Evolutionary conservation across 805 yeast genomes (phyloP).

Genomic region (Candida peoriensis): DNA sequence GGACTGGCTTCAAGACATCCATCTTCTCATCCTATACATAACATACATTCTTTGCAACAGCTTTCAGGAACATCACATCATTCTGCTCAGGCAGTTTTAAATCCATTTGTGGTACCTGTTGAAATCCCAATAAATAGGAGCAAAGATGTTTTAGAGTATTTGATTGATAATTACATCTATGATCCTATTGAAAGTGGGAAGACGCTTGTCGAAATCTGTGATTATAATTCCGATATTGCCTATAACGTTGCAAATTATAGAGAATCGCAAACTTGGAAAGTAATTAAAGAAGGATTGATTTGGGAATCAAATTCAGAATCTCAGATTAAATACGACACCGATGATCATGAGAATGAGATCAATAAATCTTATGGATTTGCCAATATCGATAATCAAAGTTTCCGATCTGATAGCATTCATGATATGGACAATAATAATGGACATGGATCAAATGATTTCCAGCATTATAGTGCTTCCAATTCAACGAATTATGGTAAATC

Average conservation of each 20-base stretch:
- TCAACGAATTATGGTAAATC: slow-evolving; percentile 25
- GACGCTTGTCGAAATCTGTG: slow-evolving; percentile 41
- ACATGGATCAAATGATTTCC: slow-evolving; percentile 1
- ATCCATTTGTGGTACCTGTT: slow-evolving; percentile 22
- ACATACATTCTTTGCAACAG: slow-evolving; percentile 5
- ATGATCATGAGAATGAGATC: neutral
- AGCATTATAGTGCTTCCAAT: slow-evolving; percentile 25
- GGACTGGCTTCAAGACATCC: slow-evolving; percentile 6
- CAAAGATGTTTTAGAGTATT: slow-evolving; percentile 35
- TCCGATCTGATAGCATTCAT: slow-evolving; percentile 12
- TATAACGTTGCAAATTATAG: slow-evolving; percentile 43
- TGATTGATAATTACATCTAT: slow-evolving; percentile 45
- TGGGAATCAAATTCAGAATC: slow-evolving; percentile 24
- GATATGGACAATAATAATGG: neutral
- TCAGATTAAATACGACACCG: slow-evolving; percentile 5
- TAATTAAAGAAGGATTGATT: slow-evolving; percentile 44
- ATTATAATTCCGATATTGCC: slow-evolving; percentile 53
- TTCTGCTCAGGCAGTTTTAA: slow-evolving; percentile 12
- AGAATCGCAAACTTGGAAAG: slow-evolving; percentile 61
- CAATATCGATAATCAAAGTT: slow-evolving; percentile 11
- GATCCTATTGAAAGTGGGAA: slow-evolving; percentile 38
- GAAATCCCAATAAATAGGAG: slow-evolving; percentile 20
- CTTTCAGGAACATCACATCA: no score
- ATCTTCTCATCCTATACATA: slow-evolving; percentile 4
- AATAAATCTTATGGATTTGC: neutral